These are phyloP conservation scores for Suillus subaureus DNA, from an alignment of 768 basidiomycete genomes.

Conservation along the genomic window DNA sequence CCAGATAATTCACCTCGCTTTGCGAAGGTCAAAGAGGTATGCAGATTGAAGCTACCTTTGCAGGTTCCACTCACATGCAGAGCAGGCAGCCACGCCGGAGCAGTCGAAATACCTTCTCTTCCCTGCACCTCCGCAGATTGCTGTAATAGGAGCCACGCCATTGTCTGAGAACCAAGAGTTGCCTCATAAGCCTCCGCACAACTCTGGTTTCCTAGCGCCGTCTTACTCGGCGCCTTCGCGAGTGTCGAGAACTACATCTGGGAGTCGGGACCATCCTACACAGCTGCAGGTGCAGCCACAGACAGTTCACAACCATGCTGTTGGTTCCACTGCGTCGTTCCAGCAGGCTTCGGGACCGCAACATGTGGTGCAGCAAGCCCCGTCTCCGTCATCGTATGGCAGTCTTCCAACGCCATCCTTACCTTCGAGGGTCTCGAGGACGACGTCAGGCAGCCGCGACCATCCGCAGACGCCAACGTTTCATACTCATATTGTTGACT, in stretches of 20 bases:
- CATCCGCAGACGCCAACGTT: slow-evolving; percentile 17
- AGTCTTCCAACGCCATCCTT: slow-evolving; percentile 28
- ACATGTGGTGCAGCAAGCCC: not conserved
- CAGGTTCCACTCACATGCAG: slow-evolving; percentile 15
- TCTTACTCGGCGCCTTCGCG: slow-evolving; percentile 30
- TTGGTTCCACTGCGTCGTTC: slow-evolving; percentile 14
- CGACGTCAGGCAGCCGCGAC: slow-evolving; percentile 24
- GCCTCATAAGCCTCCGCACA: slow-evolving; percentile 23
- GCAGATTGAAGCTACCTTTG: not conserved
- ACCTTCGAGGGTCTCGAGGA: slow-evolving; percentile 25
- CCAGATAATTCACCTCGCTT: slow-evolving; percentile 26
- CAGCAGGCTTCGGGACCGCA: slow-evolving; percentile 11
- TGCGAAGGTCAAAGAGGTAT: slow-evolving; percentile 29
- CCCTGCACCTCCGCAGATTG: slow-evolving; percentile 30
- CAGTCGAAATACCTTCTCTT: slow-evolving; percentile 15
- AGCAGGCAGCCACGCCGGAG: slow-evolving; percentile 26
- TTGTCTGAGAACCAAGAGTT: slow-evolving; percentile 20
- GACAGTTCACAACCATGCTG: slow-evolving; percentile 8
- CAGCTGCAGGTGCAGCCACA: slow-evolving; percentile 14
- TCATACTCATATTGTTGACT: slow-evolving; percentile 10
- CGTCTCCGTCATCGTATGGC: not conserved
- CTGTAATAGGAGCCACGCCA: slow-evolving; percentile 34
- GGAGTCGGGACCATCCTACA: slow-evolving; percentile 24
- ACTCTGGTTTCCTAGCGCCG: slow-evolving; percentile 28
- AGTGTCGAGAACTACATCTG: slow-evolving; percentile 24